Percentiles rank a stretch among this genome's conserved stretches.
phyloP scores from a whole-genome alignment of 1,139 yeast genomes.

The Blastobotrys buckinghamii region DNA sequence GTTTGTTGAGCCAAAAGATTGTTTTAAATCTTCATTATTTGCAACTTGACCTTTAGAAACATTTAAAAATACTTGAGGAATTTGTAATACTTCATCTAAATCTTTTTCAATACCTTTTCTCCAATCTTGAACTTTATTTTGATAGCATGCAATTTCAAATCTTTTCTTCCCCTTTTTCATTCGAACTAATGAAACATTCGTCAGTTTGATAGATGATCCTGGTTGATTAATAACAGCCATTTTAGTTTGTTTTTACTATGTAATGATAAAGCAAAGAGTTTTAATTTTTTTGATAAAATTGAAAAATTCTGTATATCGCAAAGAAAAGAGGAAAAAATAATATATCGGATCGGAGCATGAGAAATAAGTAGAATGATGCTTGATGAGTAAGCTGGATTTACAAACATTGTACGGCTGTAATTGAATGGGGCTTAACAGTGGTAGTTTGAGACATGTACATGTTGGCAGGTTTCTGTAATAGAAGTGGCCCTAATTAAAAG shows the following conservation, averaged over 20 bases:
- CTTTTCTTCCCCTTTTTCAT: constrained; percentile 87
- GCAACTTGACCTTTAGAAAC: constrained; percentile 96
- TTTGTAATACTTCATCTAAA: constrained; percentile 90
- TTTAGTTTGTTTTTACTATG: background rate
- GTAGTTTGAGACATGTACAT: too few relatives aligned
- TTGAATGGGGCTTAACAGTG: too few relatives aligned
- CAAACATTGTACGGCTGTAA: too few relatives aligned
- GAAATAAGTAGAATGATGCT: too few relatives aligned
- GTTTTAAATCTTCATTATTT: constrained; percentile 71
- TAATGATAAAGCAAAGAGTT: background rate
- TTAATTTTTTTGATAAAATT: too few relatives aligned
- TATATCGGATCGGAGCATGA: too few relatives aligned
- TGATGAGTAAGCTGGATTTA: too few relatives aligned
- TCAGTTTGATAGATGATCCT: constrained; percentile 75
- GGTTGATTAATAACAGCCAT: constrained; percentile 64
- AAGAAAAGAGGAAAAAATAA: too few relatives aligned
- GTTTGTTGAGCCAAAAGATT: constrained; percentile 71
- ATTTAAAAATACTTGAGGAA: constrained; percentile 88
- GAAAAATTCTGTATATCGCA: too few relatives aligned
- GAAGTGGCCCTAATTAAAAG: too few relatives aligned
- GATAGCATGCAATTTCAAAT: constrained; percentile 94
- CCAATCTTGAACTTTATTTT: constrained; percentile 95
- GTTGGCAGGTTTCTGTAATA: too few relatives aligned
- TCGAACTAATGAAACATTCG: constrained; percentile 89
- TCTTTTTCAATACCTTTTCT: constrained; percentile 81